These are phyloP conservation scores for Apocynum venetum DNA, from an alignment of 257 asterid species.

Conservation along the genomic window DNA sequence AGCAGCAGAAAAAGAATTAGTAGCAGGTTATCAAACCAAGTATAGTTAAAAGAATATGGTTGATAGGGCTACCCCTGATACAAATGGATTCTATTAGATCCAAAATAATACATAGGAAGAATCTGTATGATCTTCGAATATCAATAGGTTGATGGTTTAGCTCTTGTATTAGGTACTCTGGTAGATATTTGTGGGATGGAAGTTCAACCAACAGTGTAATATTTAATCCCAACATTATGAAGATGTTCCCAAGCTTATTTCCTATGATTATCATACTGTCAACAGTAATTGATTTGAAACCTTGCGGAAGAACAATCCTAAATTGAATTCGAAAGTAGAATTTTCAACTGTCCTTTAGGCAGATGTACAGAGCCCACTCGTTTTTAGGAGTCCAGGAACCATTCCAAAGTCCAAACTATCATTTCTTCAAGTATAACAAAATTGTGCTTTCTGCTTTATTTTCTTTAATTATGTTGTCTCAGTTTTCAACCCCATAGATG, in stretches of 20 bases:
- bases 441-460: not conserved
- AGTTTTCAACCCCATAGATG: conserved; percentile 1
- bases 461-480: not conserved
- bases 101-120: too few species aligned
- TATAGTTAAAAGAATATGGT: too few species aligned
- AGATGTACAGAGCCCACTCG: not conserved
- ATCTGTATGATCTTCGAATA: too few species aligned
- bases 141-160: too few species aligned
- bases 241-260: not conserved
- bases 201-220: not conserved
- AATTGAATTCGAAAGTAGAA: too few species aligned
- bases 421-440: not conserved
- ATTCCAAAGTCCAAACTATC: not conserved
- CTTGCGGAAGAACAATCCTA: not conserved
- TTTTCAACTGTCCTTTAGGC: too few species aligned
- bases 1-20: too few species aligned
- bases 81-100: too few species aligned
- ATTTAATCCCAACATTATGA: not conserved
- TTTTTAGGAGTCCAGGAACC: not conserved
- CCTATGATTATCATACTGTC: not conserved
- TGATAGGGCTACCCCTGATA: too few species aligned
- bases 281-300: not conserved
- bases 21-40: too few species aligned
- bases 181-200: not conserved
- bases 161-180: too few species aligned